phyloP scores from a whole-genome alignment of 2,329 filamentous ascomycete genomes.

The Whalleya microplaca region DNA sequence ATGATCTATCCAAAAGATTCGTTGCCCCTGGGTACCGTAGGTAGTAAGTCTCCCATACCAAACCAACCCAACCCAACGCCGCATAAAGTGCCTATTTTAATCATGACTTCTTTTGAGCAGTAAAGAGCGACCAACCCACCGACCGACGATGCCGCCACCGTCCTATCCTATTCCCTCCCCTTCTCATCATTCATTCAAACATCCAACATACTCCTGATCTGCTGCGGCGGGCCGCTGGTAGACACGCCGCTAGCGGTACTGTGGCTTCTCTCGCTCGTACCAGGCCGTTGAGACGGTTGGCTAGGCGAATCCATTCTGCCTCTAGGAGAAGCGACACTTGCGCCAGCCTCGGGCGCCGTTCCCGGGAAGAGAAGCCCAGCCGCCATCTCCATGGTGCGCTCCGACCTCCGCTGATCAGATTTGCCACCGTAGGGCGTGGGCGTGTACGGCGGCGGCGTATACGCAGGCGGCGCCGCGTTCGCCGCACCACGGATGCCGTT shows the following conservation, averaged over 20 bases:
- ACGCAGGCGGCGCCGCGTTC: constrained; percentile 31
- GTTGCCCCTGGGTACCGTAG: not conserved
- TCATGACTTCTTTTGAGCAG: constrained; percentile 6
- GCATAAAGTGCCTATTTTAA: constrained; percentile 17
- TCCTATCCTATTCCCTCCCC: not conserved
- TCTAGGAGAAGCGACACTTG: constrained; percentile 36
- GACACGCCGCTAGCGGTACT: constrained; percentile 53
- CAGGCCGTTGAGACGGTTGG: constrained; percentile 28
- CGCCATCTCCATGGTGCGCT: constrained; percentile 48
- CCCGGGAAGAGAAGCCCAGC: constrained; percentile 54
- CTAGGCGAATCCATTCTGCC: constrained; percentile 21
- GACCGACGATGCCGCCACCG: constrained; percentile 6
- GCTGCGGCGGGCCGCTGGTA: constrained; percentile 53
- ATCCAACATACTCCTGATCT: constrained; percentile 62
- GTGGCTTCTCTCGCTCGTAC: constrained; percentile 44
- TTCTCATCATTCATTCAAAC: constrained; percentile 40
- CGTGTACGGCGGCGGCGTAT: constrained; percentile 6
- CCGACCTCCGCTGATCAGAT: constrained; percentile 48
- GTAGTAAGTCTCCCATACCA: not conserved
- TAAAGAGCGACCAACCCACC: no score
- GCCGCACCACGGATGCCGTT: constrained; percentile 36
- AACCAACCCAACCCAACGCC: constrained; percentile 6
- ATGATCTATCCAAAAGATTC: not conserved
- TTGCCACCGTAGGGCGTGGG: constrained; percentile 44
- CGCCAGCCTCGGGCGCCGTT: constrained; percentile 19